Base-by-base conservation (phyloP, 2,329 filamentous ascomycete genomes). In the Cytospora schulzeri region DNA sequence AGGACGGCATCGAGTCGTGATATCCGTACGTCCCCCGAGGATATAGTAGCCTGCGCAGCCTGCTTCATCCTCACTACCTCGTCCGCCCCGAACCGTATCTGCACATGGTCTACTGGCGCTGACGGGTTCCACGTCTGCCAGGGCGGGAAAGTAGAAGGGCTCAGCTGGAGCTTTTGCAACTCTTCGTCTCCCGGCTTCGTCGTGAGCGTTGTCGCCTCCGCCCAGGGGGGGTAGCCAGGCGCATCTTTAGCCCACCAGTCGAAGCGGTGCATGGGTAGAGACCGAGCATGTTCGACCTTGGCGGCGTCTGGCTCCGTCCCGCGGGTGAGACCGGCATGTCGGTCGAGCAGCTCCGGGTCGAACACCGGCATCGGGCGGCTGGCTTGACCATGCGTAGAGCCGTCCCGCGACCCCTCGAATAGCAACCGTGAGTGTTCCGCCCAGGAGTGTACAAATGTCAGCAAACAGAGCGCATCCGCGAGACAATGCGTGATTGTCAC, bases 1-100 rank as follows among this genome's bases (percentile, higher is more conserved):
- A 83, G 69, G 1, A 81, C 67, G 0, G 79, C 76, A 54, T 83
- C 81, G 15, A 79, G 77, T 41, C 78, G 76, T 8, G 78, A 81
- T 19, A 81, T 70, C 19, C 52, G 24, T 15, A 62, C 31, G 17
- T 35, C 50, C 57, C 29, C 24, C 8, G 62, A 52, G 22, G n/a
- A n/a, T n/a, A 45, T 19, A 66, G 63, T 51, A 64, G 41, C 52
- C 56, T 69, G 65, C 0, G 68, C 68, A 1, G 66, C 60, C 12
- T 65, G 57, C 62, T 75, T 78, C 57, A 82, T 75, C 0, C 58
- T 56, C 7, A 72, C 66, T 1, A 82, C 65, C 59, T 81, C 73
- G 0, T 65, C 63, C 1, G 68, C 68, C 0, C 73, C 72, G 67
- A 82, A 78, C 53, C 78, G 78, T 2, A 83, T 71, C 60, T 74